Evolutionary conservation across 192 early-diverging fungal genomes (phyloP).

Genomic region (Funneliformis mosseae): DNA sequence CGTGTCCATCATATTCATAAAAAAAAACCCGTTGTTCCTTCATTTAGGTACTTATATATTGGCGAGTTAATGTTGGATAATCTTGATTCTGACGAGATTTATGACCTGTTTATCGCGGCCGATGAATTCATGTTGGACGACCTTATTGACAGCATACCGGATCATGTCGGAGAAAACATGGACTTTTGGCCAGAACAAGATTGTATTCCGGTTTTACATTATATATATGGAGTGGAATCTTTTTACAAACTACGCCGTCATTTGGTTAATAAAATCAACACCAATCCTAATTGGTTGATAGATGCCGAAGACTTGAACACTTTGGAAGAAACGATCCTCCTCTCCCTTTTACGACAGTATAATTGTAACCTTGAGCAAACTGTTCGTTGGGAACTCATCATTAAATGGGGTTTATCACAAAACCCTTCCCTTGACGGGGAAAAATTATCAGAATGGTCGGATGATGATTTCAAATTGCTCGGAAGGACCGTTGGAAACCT

Average conservation of each 20-base stretch:
- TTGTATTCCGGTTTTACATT: conserved; percentile 11
- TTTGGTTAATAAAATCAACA: background rate
- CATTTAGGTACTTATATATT: conserved; percentile 13
- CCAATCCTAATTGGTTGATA: background rate
- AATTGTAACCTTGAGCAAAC: background rate
- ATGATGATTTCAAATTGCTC: conserved; percentile 3
- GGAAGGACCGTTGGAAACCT: background rate
- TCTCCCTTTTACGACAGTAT: background rate
- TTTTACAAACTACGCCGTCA: conserved; percentile 10
- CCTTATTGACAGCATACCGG: conserved; percentile 1
- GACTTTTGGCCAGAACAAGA: conserved; percentile 12
- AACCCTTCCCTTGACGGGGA: background rate
- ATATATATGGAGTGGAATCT: background rate
- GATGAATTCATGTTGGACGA: conserved; percentile 15
- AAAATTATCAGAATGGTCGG: background rate
- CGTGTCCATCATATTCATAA: background rate
- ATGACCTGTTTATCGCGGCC: background rate
- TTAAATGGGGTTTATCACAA: conserved; percentile 11
- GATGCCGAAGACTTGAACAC: background rate
- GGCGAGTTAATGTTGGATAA: background rate
- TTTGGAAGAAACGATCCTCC: conserved; percentile 8
- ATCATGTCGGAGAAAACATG: background rate
- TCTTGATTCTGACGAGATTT: background rate
- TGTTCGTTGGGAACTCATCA: conserved; percentile 2
- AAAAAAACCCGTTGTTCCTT: background rate